Evolutionary conservation across 2,329 filamentous ascomycete genomes (phyloP).

Genomic region (Penicillium sp.): DNA sequence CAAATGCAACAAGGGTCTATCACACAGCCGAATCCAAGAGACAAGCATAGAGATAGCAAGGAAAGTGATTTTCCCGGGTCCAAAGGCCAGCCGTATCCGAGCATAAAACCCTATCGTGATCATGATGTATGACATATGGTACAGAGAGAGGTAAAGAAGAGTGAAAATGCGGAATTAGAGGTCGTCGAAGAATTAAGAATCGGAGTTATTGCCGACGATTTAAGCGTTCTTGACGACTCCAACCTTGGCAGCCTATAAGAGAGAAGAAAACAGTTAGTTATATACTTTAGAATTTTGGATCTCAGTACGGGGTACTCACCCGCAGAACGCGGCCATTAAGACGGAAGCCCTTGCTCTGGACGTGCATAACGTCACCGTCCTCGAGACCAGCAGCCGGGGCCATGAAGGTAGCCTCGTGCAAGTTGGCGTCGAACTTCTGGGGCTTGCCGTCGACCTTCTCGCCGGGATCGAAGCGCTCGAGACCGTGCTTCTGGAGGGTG

Average conservation of each 20-base stretch:
- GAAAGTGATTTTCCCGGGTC: constrained; percentile 22
- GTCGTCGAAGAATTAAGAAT: constrained; percentile 3
- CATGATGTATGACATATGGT: constrained; percentile 36
- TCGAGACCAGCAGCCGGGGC: constrained; percentile 82
- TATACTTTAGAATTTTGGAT: neutral
- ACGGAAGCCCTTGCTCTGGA: constrained; percentile 93
- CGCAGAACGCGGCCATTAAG: constrained; percentile 87
- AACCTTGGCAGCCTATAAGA: constrained; percentile 74
- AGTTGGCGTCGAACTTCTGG: constrained; percentile 92
- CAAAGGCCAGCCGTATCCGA: constrained; percentile 24
- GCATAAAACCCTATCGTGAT: constrained; percentile 26
- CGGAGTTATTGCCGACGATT: constrained; percentile 14
- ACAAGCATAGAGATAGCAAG: constrained; percentile 22
- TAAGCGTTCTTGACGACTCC: constrained; percentile 83
- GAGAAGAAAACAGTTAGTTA: constrained; percentile 13
- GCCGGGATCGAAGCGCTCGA: constrained; percentile 80
- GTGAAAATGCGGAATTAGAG: constrained; percentile 1
- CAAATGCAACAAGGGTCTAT: constrained; percentile 33
- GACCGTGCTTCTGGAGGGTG: constrained; percentile 89
- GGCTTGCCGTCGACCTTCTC: constrained; percentile 51
- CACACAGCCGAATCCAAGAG: constrained; percentile 35
- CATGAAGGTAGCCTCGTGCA: constrained; percentile 96
- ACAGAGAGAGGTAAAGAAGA: constrained; percentile 26
- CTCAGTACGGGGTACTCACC: constrained; percentile 37
- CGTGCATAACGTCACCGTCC: constrained; percentile 84